phyloP scores from a whole-genome alignment of 2,329 filamentous ascomycete genomes.

The Aspergillus carbonarius region DNA sequence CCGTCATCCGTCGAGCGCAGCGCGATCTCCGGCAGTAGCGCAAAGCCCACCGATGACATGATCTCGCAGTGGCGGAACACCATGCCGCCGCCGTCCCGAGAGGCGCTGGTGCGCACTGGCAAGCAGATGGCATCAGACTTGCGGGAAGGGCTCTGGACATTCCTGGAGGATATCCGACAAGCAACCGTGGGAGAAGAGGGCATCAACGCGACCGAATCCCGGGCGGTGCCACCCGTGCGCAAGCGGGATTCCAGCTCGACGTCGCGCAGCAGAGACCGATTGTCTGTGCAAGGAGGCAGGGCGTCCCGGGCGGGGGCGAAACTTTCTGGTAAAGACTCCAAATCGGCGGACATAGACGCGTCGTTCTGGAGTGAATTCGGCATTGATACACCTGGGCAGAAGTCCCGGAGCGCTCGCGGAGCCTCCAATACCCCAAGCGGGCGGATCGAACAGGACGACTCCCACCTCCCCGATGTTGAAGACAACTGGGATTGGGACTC shows the following conservation, averaged over 20 bases:
- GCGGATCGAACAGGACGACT: slow-evolving; percentile 32
- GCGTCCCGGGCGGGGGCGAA: slow-evolving; percentile 33
- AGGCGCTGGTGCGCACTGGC: slow-evolving; percentile 54
- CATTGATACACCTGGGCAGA: slow-evolving; percentile 48
- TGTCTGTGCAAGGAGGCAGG: slow-evolving; percentile 27
- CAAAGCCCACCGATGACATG: slow-evolving; percentile 35
- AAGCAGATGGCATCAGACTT: slow-evolving; percentile 89
- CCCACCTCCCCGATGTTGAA: slow-evolving; percentile 42
- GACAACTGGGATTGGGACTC: slow-evolving; percentile 59
- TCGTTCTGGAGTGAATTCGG: slow-evolving; percentile 55
- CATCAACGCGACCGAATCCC: slow-evolving; percentile 56
- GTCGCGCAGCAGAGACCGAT: slow-evolving; percentile 34
- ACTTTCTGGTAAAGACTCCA: slow-evolving; percentile 43
- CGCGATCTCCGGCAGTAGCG: slow-evolving; percentile 21
- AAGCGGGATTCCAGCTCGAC: slow-evolving; percentile 33
- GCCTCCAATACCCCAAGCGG: slow-evolving; percentile 33
- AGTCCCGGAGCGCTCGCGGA: slow-evolving; percentile 33
- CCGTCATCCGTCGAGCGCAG: slow-evolving; percentile 42
- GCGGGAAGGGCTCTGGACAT: slow-evolving; percentile 85
- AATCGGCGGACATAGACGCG: slow-evolving; percentile 42
- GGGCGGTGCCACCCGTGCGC: slow-evolving; percentile 33
- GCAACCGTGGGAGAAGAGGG: slow-evolving; percentile 95
- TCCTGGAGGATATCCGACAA: slow-evolving; percentile 91
- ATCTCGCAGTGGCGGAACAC: slow-evolving; percentile 42
- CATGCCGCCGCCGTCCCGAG: slow-evolving; percentile 48